These are phyloP conservation scores for Maudiozyma saulgeensis DNA, from an alignment of 805 yeast species.

Conservation along the genomic window DNA sequence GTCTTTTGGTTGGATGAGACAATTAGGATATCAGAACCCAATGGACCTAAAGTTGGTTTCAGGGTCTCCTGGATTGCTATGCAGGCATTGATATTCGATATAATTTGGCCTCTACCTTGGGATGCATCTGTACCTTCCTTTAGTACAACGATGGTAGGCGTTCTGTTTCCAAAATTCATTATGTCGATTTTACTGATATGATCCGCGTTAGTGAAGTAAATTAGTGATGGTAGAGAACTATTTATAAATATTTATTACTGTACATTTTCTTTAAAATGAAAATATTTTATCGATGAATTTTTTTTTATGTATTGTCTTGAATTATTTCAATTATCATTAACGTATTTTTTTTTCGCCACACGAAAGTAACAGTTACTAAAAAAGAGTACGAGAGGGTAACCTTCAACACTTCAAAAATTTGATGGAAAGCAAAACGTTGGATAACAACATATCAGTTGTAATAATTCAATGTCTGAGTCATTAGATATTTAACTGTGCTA, in stretches of 20 bases:
- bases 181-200: not conserved
- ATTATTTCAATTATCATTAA: not conserved
- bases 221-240: no score
- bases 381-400: not conserved
- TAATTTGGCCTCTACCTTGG: constrained; percentile 93
- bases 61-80: constrained; percentile 93
- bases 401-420: not conserved
- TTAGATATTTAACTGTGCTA: not conserved
- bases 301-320: not conserved
- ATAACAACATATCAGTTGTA: no score
- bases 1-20: constrained; percentile 78
- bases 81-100: constrained; percentile 94
- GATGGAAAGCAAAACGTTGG: not conserved
- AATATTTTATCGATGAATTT: not conserved
- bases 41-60: constrained; percentile 91
- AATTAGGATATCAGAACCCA: constrained; percentile 90
- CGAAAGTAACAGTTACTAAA: not conserved
- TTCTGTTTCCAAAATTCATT: constrained; percentile 86
- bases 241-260: no score
- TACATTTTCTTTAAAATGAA: no score
- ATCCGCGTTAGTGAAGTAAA: not conserved
- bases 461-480: not conserved
- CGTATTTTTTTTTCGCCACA: constrained; percentile 2
- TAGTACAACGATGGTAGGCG: constrained; percentile 96
- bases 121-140: constrained; percentile 97